Base-by-base conservation (phyloP, 2,329 filamentous ascomycete genomes). In the Chaetomium sp. region DNA sequence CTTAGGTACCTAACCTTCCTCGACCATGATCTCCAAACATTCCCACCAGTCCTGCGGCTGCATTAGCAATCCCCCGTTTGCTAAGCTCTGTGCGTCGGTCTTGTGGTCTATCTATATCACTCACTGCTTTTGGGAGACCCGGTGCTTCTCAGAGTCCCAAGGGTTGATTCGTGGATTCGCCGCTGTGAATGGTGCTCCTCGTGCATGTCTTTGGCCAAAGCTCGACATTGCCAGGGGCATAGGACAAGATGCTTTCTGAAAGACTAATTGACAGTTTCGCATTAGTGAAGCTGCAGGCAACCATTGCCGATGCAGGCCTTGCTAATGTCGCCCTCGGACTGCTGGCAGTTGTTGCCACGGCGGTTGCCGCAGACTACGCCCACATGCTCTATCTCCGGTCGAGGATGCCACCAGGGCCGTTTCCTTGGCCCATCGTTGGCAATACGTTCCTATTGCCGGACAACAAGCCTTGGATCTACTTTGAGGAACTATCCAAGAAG, bases 401-500 rank as follows among this genome's bases (percentile, higher is more conserved):
- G 1, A 81, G 79, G 67, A 81, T 84, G 78, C 83, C 83, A 0
- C 83, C 83, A 2, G 83, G 84, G 0, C 84, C 83, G 0, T 77
- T 84, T 3, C 83, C 83, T 2, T 78, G 77, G 66, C 84, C 84
- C 4, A 78, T 86, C 35, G 74, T 86, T 4, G 84, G 84, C 38
- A 86, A 85, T 70, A 86, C 83, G 0, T 84, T 82, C 63, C 79
- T 80, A 66, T 76, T 86, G 4, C 84, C 84, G 1, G 77, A 81
- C 27, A 78, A 76, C 62, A 85, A 86, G 70, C 83, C 84, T 2
- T 87, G 84, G 84, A 78, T 85, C 27, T 83, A 82, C 72, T 85
- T 86, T 67, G 82, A 86, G 61, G 71, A 82, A 67, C 73, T 85
- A 0, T 82, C 83, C 3, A 81, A 82, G 68, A 70, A 75, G 55